These are phyloP conservation scores for Backusella tuberculispora DNA, from an alignment of 192 early-diverging fungal species.

Conservation along the genomic window DNA sequence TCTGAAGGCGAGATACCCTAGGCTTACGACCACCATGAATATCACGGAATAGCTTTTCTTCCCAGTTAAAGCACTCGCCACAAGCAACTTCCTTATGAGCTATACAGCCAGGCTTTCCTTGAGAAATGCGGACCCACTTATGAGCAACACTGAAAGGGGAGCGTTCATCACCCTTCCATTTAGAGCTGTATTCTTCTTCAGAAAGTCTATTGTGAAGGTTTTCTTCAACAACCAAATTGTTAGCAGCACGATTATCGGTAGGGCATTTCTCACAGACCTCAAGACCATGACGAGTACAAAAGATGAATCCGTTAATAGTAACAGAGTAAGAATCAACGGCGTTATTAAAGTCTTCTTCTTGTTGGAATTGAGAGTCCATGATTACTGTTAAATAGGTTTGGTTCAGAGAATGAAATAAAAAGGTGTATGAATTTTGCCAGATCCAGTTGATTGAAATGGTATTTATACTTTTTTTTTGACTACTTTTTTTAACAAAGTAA, in stretches of 20 bases:
- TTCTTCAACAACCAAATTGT: constrained; percentile 38
- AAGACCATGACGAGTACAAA: constrained; percentile 39
- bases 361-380: constrained; percentile 31
- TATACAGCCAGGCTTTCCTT: constrained; percentile 38
- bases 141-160: constrained; percentile 30
- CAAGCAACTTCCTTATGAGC: constrained; percentile 37
- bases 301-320: constrained; percentile 40
- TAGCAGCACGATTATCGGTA: constrained; percentile 36
- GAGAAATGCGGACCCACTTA: constrained; percentile 29
- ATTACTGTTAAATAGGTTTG: not conserved
- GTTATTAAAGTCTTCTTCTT: constrained; percentile 32
- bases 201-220: constrained; percentile 28
- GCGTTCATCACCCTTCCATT: constrained; percentile 44
- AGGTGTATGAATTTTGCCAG: not conserved
- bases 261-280: constrained; percentile 42
- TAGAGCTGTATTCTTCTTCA: constrained; percentile 32
- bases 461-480: constrained; percentile 13
- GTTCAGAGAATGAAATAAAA: constrained; percentile 15
- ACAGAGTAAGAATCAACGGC: constrained; percentile 33
- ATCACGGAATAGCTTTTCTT: constrained; percentile 20
- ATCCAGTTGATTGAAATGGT: not conserved
- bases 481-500: constrained; percentile 16
- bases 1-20: constrained; percentile 18
- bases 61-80: constrained; percentile 43
- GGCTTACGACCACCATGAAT: constrained; percentile 34